Base-by-base conservation (phyloP, 768 basidiomycete genomes). In the Russula sp. region DNA sequence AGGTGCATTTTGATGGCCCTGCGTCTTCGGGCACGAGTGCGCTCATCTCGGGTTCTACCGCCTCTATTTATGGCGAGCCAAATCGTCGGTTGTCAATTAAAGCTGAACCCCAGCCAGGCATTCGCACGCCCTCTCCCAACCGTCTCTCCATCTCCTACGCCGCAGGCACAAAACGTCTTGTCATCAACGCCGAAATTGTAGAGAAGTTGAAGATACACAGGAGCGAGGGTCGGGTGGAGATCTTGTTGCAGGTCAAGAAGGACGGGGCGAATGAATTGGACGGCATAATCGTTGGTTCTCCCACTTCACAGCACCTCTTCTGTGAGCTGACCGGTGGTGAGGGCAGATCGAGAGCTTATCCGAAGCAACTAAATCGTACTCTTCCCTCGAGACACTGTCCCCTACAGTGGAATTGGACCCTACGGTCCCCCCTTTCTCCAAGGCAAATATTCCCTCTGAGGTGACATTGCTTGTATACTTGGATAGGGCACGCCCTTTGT, bases 91-190 rank as follows among this genome's bases (percentile, higher is more conserved):
- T 57, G 35, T 58, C 63, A 22, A 56, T 60, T 52, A 81, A 80
- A 65, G 68, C 53, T 45, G 68, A 67, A 25, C 35, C 54, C 8
- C 56, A 65, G 1, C 54, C 66, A 34, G 64, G 72, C 20, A 74
- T 72, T 14, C 78, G 75, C 65, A 75, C 77, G 0, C 86, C 89
- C 9, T 90, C 89, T 45, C 86, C 88, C 35, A 92, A 91, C 67
- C 83, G 90, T 18, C 74, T 99, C n/a, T 97, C 95, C 8, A 93
- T 98, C 72, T 89, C 96, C 0, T 99, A 97, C 73, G 93, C 93
- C 59, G 87, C 87, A 47, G 93, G 93, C 53, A 87, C 87, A 61
- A 79, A 91, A 52, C 81, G 97, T 43, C 78, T 99, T 53, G 87
- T 97, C 32, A 79, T 98, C 60, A 88, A 98, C 72, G 90, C 96